Conservation (phyloP, 495 filamentous ascomycete genomes). For the Aspergillus hancockii region DNA sequence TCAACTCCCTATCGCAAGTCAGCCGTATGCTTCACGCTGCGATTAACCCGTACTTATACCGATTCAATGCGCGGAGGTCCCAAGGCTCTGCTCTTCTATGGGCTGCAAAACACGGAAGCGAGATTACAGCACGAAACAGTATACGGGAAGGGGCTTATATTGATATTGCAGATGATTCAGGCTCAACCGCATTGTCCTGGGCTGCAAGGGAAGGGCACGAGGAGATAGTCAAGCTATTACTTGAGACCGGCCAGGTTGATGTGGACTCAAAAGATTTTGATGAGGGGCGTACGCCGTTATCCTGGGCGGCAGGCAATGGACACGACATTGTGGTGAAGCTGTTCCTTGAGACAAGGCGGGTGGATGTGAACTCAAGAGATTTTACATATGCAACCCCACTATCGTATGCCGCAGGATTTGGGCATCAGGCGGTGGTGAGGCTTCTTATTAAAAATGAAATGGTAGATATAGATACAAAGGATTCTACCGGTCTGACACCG, state of each 20-base stretch:
- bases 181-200: neutral
- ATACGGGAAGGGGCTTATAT: conserved; percentile 1
- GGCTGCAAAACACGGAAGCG: conserved; percentile 19
- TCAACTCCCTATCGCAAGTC: conserved; percentile 28
- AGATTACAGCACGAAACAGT: neutral
- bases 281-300: conserved; percentile 15
- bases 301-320: conserved; percentile 15
- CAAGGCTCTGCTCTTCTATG: conserved; percentile 26
- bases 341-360: conserved; percentile 7
- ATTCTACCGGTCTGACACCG: conserved; percentile 8
- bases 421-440: neutral
- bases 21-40: conserved; percentile 24
- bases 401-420: neutral
- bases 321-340: conserved; percentile 11
- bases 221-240: neutral
- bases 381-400: neutral
- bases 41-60: conserved; percentile 29
- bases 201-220: neutral
- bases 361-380: neutral
- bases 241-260: neutral
- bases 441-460: conserved; percentile 3
- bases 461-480: conserved; percentile 8
- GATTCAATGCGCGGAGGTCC: conserved; percentile 18
- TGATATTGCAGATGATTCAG: conserved; percentile 5
- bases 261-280: neutral